Evolutionary conservation across 2,329 filamentous ascomycete species (phyloP).

Genomic region (Alternaria ethzedia): DNA sequence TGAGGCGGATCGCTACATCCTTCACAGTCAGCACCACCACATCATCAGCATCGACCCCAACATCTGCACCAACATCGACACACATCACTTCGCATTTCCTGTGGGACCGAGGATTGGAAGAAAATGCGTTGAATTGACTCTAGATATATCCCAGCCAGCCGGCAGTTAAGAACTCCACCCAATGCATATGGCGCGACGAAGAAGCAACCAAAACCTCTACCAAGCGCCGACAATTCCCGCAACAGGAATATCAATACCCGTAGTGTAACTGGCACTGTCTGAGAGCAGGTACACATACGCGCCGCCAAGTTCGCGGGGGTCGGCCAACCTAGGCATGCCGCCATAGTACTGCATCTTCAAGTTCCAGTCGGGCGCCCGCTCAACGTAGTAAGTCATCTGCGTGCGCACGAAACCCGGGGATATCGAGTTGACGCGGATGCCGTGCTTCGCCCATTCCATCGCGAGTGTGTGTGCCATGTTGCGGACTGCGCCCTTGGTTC

Average conservation of each 20-base stretch:
- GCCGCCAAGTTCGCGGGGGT: conserved; percentile 59
- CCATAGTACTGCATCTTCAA: conserved; percentile 62
- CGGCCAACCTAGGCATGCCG: conserved; percentile 59
- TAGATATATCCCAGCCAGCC: conserved; percentile 5
- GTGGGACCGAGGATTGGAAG: not conserved
- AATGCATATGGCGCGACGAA: conserved; percentile 20
- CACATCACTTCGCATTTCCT: not conserved
- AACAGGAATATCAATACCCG: conserved; percentile 58
- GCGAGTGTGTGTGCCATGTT: conserved; percentile 65
- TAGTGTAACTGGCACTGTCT: conserved; percentile 57
- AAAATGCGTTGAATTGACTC: conserved; percentile 9
- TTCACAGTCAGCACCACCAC: not conserved
- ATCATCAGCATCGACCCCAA: not conserved
- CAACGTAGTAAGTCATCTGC: conserved; percentile 59
- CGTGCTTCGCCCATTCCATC: conserved; percentile 82
- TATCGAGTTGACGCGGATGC: conserved; percentile 84
- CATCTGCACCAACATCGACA: not conserved
- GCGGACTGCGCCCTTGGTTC: conserved; percentile 52
- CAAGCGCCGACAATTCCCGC: conserved; percentile 57
- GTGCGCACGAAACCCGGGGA: conserved; percentile 89
- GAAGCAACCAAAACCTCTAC: conserved; percentile 25
- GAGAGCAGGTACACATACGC: conserved; percentile 58
- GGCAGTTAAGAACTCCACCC: conserved; percentile 22
- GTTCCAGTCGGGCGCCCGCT: conserved; percentile 58
- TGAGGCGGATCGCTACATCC: not conserved